Conservation (phyloP, 2,329 filamentous ascomycete genomes). For the Colletotrichum sp. region DNA sequence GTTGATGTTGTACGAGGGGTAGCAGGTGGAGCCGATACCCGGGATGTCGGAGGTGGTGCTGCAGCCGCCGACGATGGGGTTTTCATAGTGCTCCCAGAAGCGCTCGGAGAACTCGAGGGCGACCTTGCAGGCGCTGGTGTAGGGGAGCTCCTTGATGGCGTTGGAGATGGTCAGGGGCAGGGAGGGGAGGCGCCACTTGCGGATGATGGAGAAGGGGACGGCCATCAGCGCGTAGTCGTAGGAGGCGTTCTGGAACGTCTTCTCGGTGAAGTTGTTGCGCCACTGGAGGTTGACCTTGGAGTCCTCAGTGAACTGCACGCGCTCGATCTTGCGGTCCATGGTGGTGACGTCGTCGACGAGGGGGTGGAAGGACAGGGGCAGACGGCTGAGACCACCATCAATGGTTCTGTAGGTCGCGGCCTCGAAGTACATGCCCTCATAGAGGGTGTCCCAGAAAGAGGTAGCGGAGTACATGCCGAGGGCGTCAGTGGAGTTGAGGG, state of each 20-base stretch:
- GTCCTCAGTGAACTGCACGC: conserved; percentile 54
- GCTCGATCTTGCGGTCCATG: conserved; percentile 62
- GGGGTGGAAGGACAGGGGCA: conserved; percentile 68
- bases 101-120: conserved; percentile 72
- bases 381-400: conserved; percentile 58
- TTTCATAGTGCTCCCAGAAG: conserved; percentile 58
- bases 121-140: conserved; percentile 58
- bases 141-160: conserved; percentile 52
- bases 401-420: conserved; percentile 69
- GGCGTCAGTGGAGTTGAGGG: conserved; percentile 58
- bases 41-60: conserved; percentile 61
- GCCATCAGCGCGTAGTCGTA: conserved; percentile 73
- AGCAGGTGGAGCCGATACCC: conserved; percentile 67
- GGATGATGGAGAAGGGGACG: conserved; percentile 67
- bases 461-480: conserved; percentile 33
- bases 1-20: conserved; percentile 72
- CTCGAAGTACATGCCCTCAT: conserved; percentile 64
- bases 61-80: conserved; percentile 69
- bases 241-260: conserved; percentile 47
- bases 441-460: conserved; percentile 54
- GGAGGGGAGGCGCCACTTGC: conserved; percentile 63
- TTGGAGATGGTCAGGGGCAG: conserved; percentile 46
- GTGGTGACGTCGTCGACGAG: conserved; percentile 62
- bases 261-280: conserved; percentile 47
- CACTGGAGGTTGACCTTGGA: conserved; percentile 64